Evolutionary conservation across 495 filamentous ascomycete genomes (phyloP), one percentile per base, ranked within the genome.

Genomic region (Cercophora scortea): DNA sequence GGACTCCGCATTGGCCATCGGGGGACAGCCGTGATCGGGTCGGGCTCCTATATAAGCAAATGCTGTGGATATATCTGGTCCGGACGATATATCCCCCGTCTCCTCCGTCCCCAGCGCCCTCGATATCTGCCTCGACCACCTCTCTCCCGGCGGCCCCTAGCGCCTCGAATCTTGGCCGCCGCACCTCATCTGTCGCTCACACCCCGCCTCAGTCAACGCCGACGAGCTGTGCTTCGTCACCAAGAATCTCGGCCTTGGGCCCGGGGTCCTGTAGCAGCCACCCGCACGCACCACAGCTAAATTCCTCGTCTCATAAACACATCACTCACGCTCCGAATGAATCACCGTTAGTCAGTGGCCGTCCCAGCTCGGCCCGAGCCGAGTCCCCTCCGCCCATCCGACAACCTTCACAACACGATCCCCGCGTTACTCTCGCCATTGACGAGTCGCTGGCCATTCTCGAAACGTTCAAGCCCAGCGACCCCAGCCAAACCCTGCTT

Each of bases 1-100:
- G 90, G 90, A 74, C 78, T 33, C 88, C 88, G 6, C 77, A 78
- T 0, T 86, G 89, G 68, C 75, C 82, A 6, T 73, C 76, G 8
- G 83, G 86, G 10, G 84, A 88, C 18, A 78, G 82, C 17, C 87
- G 90, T 40, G 87, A 83, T 62, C 79, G 77, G n/a, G 81, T 89
- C 32, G 85, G 84, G 0, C 80, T 90, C 52, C 78, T 96, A 6
- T 95, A 96, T 66, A 82, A 89, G 42, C 90, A 95, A 64, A 89
- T 87, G 59, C 88, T 90, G 53, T 95, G 89, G 89, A 82, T 95
- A 6, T 95, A 96, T 61, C 76, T 96, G 0, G 87, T 86, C 63
- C 82, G 90, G 32, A 95, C 90, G 1, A 87, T 93, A 57, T 83
- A 86, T 52, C 86, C 87, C n/a, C 76, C 77, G 1, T 68, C 36